Evolutionary conservation across 208 protist species (phyloP).

Genomic region (Endotrypanum monterogeii): DNA sequence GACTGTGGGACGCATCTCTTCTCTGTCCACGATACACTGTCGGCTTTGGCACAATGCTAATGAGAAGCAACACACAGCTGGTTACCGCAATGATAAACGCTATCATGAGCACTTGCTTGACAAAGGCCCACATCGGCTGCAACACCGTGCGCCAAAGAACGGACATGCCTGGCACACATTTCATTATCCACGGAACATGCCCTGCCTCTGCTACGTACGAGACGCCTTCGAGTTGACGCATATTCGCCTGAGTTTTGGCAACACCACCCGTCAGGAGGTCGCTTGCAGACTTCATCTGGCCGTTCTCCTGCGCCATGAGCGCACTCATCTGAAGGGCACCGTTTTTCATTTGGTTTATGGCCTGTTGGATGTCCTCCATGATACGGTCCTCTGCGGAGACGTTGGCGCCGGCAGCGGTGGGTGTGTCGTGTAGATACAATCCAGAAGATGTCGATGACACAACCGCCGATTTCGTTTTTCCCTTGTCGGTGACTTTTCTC

Average conservation of each 20-base stretch:
- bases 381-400: conserved; percentile 39
- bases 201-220: conserved; percentile 8
- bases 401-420: neutral
- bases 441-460: neutral
- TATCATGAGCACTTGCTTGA: conserved; percentile 55
- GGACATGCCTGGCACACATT: conserved; percentile 38
- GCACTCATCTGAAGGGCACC: conserved; percentile 59
- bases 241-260: conserved; percentile 35
- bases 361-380: conserved; percentile 51
- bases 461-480: neutral
- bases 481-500: neutral
- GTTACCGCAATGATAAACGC: conserved; percentile 43
- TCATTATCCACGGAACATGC: conserved; percentile 29
- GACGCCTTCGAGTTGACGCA: conserved; percentile 36
- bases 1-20: neutral
- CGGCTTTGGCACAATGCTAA: conserved; percentile 45
- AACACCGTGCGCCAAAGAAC: conserved; percentile 60
- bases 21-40: conserved; percentile 12
- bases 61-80: conserved; percentile 40
- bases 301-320: conserved; percentile 54
- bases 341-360: conserved; percentile 62
- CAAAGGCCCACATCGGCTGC: conserved; percentile 56
- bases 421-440: neutral
- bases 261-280: conserved; percentile 52
- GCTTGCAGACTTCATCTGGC: conserved; percentile 37